Conservation (phyloP, 768 basidiomycete species). For the Rhizopogon vulgaris region DNA sequence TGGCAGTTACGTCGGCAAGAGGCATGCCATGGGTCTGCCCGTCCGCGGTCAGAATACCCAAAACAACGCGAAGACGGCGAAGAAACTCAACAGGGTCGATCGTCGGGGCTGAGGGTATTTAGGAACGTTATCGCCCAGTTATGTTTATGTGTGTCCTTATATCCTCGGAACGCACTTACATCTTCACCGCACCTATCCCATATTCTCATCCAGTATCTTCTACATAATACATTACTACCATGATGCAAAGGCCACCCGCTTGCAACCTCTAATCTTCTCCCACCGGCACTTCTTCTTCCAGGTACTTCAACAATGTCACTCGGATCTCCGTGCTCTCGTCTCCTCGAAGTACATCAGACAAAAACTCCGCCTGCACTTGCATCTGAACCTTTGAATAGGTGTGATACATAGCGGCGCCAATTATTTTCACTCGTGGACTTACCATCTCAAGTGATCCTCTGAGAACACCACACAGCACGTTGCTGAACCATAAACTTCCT, state of each 20-base stretch:
- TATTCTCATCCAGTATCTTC: not conserved
- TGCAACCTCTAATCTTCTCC: slow-evolving; percentile 69
- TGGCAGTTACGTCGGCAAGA: slow-evolving; percentile 87
- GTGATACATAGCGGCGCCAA: not conserved
- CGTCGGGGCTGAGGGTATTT: slow-evolving; percentile 36
- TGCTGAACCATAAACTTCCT: slow-evolving; percentile 95
- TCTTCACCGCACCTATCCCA: not conserved
- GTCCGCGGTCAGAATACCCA: slow-evolving; percentile 93
- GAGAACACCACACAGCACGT: slow-evolving; percentile 90
- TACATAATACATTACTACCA: not conserved
- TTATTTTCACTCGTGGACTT: slow-evolving; percentile 15
- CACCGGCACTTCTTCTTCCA: slow-evolving; percentile 94
- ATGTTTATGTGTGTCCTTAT: slow-evolving; percentile 7
- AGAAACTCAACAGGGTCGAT: slow-evolving; percentile 82
- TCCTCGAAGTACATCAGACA: slow-evolving; percentile 87
- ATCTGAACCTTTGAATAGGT: slow-evolving; percentile 71
- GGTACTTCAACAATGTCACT: slow-evolving; percentile 82
- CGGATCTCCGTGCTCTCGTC: slow-evolving; percentile 93
- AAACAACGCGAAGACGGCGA: slow-evolving; percentile 86
- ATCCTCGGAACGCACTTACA: not conserved
- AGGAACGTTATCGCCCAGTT: not conserved
- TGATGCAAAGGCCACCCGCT: slow-evolving; percentile 9
- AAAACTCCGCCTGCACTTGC: slow-evolving; percentile 85
- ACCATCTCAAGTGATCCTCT: slow-evolving; percentile 97
- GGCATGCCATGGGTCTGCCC: slow-evolving; percentile 90